Evolutionary conservation across 179 eudicot genomes (phyloP), one percentile per base, ranked within the genome.

Genomic region (Heliamphora ciliata): DNA sequence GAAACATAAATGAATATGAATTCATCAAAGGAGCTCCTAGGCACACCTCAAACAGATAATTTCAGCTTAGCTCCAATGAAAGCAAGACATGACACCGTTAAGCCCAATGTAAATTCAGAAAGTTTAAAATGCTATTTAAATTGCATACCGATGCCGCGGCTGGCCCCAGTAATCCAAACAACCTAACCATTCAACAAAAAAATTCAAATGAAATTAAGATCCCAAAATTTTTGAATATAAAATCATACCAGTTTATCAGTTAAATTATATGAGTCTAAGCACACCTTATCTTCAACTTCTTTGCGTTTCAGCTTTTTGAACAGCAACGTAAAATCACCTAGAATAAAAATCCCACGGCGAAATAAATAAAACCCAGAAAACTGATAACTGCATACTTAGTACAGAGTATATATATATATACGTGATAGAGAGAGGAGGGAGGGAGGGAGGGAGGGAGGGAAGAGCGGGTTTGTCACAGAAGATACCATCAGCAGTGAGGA

Each of bases 91-190:
- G 65, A 48, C 58, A 51, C 15, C 8, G 6, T 21, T n/a, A 21
- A 50, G 8, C 1, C 47, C 2, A 9, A 54, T 3, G 54, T 18
- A 15, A 74, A 54, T 6, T 24, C 0, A 55, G 14, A 17, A 58
- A 54, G 7, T 8, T 1, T 1, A 47, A 72, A 72, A 50, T 2
- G 4, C 0, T 48, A 72, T 17, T 72, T 31, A 17, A 81, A 73
- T 46, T 2, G 51, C 87, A 63, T 87, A 95, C 98, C 98, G 4
- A 95, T 95, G 79, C 98, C 98, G 44, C 98, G 98, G 84, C 98
- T 95, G 14, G 98, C 98, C 73, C 98, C 98, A 82, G 98, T 93
- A 70, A 95, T 93, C 98, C 98, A 95, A 80, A 93, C 90, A 84
- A 92, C 97, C 98, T 94, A 81, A 64, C 18, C 8, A 68, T 72